These are phyloP conservation scores for Citrus hindsii DNA, from an alignment of 345 rosid genomes.

Conservation along the genomic window DNA sequence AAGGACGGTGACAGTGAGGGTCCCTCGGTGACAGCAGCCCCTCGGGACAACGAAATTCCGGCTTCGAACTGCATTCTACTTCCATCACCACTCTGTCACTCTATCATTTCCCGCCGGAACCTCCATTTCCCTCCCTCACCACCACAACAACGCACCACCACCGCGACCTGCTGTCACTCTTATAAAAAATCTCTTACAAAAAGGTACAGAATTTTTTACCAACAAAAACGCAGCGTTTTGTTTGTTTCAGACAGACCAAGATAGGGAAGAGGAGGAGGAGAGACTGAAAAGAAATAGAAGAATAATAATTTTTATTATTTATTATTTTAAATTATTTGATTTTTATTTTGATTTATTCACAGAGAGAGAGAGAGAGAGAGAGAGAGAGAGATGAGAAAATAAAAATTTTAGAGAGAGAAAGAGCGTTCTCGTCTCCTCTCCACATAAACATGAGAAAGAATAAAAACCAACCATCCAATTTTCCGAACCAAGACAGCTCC, in stretches of 20 bases:
- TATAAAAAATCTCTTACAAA: not conserved
- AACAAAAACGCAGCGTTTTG: slow-evolving; percentile 7
- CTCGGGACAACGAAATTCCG: slow-evolving; percentile 68
- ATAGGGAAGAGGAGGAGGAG: not conserved
- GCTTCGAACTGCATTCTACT: slow-evolving; percentile 68
- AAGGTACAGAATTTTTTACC: not conserved
- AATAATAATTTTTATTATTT: not conserved
- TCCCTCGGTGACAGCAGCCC: slow-evolving; percentile 34
- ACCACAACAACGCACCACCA: slow-evolving; percentile 17
- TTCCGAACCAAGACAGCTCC: slow-evolving; percentile 7
- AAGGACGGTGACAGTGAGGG: slow-evolving; percentile 63
- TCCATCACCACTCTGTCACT: slow-evolving; percentile 37
- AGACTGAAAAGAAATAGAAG: slow-evolving; percentile 2
- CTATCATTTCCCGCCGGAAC: slow-evolving; percentile 13
- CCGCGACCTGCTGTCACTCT: slow-evolving; percentile 17
- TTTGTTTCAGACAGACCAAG: slow-evolving; percentile 5
- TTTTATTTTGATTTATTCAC: not conserved
- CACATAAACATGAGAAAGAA: slow-evolving; percentile 41
- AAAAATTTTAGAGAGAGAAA: slow-evolving; percentile 6
- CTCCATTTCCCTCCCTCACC: slow-evolving; percentile 24
- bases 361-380: slow-evolving; percentile 11
- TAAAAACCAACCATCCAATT: slow-evolving; percentile 42
- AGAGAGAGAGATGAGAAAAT: slow-evolving; percentile 18
- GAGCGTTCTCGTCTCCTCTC: slow-evolving; percentile 60
- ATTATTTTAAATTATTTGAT: not conserved